Evolutionary conservation across 306 rosid genomes (phyloP), one percentile per base, ranked within the genome.

Genomic region (Pterocarpus macrocarpus): DNA sequence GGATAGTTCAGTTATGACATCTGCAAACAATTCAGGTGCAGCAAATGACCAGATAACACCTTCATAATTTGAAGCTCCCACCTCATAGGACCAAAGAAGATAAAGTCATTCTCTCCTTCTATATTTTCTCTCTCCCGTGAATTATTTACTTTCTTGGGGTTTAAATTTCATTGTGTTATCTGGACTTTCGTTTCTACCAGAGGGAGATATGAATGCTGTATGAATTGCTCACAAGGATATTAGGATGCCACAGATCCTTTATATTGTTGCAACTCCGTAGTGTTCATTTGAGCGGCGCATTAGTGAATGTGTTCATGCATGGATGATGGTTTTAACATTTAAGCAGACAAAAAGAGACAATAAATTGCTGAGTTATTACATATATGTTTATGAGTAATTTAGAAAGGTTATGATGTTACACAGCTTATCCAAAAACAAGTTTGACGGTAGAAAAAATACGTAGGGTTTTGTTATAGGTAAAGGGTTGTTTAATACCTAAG

Each of bases 61-160:
- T 80, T 76, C 64, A 34, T 49, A 59, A 59, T 62, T 55, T 63
- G 77, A 65, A 39, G 78, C 80, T 64, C 64, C 82, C 45, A 45
- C 11, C 38, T 66, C 72, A 45, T 64, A 56, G 78, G 52, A 64
- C 50, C 69, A 0, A 55, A 56, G 57, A 74, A 65, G 67, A 78
- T 22, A 35, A 44, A 63, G 8, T 63, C 45, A 15, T 7, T 39
- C 57, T 12, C 28, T 61, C 33, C 16, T 4, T 38, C 69, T 77
- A 6, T 55, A 16, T 9, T 33, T 8, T 43, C 22, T 17, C 28
- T 67, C 8, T 10, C 44, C 32, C 1, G 9, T 64, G 16, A 35
- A 30, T 35, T 53, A 34, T 35, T 56, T 6, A n/a, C 69, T 64
- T 16, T 71, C 16, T 11, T 2, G 2, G 17, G 32, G 45, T 32